Conservation (phyloP, 1,284 basidiomycete species). For the Sporisorium exsertum region DNA sequence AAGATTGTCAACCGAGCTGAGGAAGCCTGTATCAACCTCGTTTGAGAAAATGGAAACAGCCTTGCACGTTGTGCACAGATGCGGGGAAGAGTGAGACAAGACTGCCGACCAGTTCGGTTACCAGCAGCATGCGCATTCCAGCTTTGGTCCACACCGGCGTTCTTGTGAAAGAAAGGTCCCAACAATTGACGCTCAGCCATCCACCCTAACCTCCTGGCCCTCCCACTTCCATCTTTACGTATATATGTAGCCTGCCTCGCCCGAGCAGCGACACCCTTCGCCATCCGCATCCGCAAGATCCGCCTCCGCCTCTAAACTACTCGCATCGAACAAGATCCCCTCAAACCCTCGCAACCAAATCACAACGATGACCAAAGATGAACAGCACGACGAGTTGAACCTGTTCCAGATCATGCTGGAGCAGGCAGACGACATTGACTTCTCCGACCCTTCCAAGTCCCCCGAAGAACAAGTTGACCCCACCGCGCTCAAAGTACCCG, state of each 20-base stretch:
- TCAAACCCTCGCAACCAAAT: too few species aligned
- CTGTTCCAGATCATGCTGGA: slow-evolving; percentile 56
- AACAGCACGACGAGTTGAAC: slow-evolving; percentile 37
- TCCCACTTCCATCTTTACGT: slow-evolving; percentile 1
- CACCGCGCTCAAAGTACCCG: slow-evolving; percentile 44
- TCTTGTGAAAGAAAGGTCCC: slow-evolving; percentile 2
- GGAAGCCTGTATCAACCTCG: slow-evolving; percentile 7
- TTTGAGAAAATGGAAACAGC: background rate
- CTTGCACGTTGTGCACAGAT: background rate
- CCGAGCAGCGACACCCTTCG: background rate
- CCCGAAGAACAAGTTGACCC: slow-evolving; percentile 32
- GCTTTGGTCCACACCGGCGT: background rate
- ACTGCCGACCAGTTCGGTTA: background rate
- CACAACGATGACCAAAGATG: slow-evolving; percentile 27
- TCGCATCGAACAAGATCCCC: background rate
- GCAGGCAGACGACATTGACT: slow-evolving; percentile 58
- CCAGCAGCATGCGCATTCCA: background rate
- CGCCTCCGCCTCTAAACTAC: background rate
- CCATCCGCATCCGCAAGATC: background rate
- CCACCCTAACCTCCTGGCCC: background rate
- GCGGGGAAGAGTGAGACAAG: slow-evolving; percentile 4
- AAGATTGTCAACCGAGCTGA: background rate
- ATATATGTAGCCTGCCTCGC: background rate
- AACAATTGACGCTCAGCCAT: slow-evolving; percentile 1
- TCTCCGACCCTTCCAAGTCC: slow-evolving; percentile 30